A percentile compares a stretch with the other conserved stretches of the same genome.
Conservation (phyloP, 2,329 filamentous ascomycete genomes). For the Mycosphaerelloides madeirae region DNA sequence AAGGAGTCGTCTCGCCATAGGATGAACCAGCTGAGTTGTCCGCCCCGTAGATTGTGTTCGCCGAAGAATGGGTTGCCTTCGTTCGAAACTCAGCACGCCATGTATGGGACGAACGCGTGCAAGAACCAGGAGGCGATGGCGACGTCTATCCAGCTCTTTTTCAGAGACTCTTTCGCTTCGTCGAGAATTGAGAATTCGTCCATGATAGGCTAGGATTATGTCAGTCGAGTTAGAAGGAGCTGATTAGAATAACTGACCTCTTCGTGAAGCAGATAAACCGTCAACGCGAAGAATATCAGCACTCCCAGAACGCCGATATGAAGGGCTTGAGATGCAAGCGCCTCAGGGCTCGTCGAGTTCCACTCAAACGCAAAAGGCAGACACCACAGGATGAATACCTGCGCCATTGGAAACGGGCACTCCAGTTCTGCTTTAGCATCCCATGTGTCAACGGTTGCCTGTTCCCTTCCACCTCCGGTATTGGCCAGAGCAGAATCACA, state of each 20-base stretch:
- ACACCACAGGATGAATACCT: neutral
- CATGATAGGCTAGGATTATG: neutral
- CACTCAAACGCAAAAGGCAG: neutral
- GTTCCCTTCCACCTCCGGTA: neutral
- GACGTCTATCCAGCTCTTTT: slow-evolving; percentile 1
- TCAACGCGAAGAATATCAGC: too few species aligned
- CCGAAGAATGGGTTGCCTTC: neutral
- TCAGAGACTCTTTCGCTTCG: neutral
- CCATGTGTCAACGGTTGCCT: neutral
- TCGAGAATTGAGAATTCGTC: neutral
- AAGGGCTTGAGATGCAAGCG: neutral
- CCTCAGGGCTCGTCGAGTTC: neutral
- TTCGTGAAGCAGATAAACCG: too few species aligned
- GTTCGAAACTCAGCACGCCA: neutral
- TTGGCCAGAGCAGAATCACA: slow-evolving; percentile 9
- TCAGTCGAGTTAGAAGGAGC: neutral
- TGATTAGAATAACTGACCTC: too few species aligned
- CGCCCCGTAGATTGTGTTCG: neutral
- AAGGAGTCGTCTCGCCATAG: slow-evolving; percentile 6
- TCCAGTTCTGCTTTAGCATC: neutral
- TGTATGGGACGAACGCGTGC: neutral
- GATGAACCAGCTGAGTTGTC: slow-evolving; percentile 3
- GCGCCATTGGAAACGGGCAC: neutral
- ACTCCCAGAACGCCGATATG: neutral
- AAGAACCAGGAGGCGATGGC: neutral